phyloP scores from a whole-genome alignment of 2,329 filamentous ascomycete genomes.

The Stemphylium lycopersici region DNA sequence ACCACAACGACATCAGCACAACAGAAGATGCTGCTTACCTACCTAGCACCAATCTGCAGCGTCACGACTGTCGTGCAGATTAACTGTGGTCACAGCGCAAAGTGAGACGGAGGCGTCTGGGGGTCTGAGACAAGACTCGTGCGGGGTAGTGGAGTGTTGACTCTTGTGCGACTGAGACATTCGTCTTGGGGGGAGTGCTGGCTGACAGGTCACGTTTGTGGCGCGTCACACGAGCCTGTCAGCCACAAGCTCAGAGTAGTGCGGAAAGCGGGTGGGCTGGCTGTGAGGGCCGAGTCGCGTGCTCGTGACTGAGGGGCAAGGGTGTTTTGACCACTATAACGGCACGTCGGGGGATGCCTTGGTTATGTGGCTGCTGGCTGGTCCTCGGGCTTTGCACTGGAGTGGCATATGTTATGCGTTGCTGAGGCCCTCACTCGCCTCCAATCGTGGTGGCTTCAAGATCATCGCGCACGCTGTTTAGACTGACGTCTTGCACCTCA shows the following conservation, averaged over 20 bases:
- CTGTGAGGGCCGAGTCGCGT: background rate
- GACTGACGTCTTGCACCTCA: constrained; percentile 27
- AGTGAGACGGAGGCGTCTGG: background rate
- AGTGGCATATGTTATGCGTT: background rate
- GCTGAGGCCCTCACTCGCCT: constrained; percentile 20
- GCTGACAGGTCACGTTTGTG: constrained; percentile 11
- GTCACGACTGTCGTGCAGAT: constrained; percentile 17
- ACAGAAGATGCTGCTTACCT: background rate
- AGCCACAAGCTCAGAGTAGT: constrained; percentile 2
- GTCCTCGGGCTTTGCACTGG: background rate
- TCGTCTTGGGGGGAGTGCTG: no score
- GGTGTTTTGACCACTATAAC: background rate
- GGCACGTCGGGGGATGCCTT: background rate
- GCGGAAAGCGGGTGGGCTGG: background rate
- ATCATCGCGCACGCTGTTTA: constrained; percentile 31
- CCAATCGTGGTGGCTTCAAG: constrained; percentile 29
- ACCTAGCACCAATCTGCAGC: background rate
- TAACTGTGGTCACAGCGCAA: constrained; percentile 22
- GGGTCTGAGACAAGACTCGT: background rate
- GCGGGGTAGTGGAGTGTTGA: constrained; percentile 12
- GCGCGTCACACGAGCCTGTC: constrained; percentile 7
- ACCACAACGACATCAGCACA: background rate
- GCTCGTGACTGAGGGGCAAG: background rate
- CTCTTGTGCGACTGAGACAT: constrained; percentile 10
- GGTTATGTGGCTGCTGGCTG: background rate